Base-by-base conservation (phyloP, 2,329 filamentous ascomycete genomes). In the Gliomastix tumulicola region DNA sequence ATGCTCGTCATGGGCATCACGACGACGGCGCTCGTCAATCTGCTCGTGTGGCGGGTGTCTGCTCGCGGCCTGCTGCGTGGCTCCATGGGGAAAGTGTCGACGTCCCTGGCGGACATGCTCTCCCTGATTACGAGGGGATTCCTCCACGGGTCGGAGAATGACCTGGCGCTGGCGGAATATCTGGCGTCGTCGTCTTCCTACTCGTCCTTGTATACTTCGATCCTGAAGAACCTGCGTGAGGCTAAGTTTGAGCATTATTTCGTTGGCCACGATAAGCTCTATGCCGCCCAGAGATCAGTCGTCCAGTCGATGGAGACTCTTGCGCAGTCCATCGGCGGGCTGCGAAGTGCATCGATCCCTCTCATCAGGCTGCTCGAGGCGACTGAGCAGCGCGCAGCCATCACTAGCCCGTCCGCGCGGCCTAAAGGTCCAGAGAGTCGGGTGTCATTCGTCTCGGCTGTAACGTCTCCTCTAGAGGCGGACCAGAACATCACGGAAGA, bases 211-310 rank as follows among this genome's bases (percentile, higher is more conserved):
- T 82, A 88, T 50, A 68, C 72, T 12, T 71, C 77, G 23, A 79
- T 96, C 55, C 77, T 83, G 35, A 86, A 83, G 54, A 82, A 85
- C 42, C 67, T 95, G 10, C 76, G 79, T 44, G 90, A 97, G 57
- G 84, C 89, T 12, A 94, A 90, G 54, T 82, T 87, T 40, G 90
- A 97, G 57, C 86, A 95, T 52, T 95, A 86, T 50, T 65, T 89
- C 3, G 58, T 88, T 6, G 90, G 90, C 3, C 81, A 77, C 4
- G 89, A 95, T 55, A 74, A 72, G 38, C 74, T 90, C 43, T 94
- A 94, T 55, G 71, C 74, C 25, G 71, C 92, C 5, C 86, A 96
- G 50, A 82, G 82, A 45, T 79, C 76, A 18, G 72, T 97, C 5
- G 84, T 90, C 31, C 83, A 87, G 51, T 90, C 86, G 46, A 76